Evolutionary conservation across 1,139 yeast species (phyloP).

Genomic region (Meyerozyma athensensis): DNA sequence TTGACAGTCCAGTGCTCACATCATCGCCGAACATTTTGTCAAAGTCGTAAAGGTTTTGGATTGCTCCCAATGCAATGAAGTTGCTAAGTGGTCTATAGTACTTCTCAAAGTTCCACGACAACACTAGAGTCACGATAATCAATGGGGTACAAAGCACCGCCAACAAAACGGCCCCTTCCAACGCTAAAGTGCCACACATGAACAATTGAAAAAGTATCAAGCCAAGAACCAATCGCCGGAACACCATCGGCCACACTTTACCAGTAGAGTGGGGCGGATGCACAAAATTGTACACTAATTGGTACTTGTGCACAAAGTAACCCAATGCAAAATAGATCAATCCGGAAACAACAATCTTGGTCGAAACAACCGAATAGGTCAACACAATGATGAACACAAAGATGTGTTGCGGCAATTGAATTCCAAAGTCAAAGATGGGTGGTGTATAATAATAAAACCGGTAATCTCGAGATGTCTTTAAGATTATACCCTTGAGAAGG

Average conservation of each 20-base stretch:
- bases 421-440: constrained; percentile 60
- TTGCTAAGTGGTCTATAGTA: constrained; percentile 55
- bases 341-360: constrained; percentile 63
- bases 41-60: constrained; percentile 32
- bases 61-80: constrained; percentile 62
- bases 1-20: background rate
- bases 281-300: constrained; percentile 59
- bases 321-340: constrained; percentile 59
- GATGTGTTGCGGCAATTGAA: constrained; percentile 62
- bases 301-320: constrained; percentile 62
- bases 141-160: constrained; percentile 52
- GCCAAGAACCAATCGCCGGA: constrained; percentile 55
- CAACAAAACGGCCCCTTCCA: constrained; percentile 54
- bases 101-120: constrained; percentile 53
- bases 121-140: constrained; percentile 43
- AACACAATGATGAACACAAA: constrained; percentile 56
- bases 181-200: constrained; percentile 66
- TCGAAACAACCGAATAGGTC: constrained; percentile 60
- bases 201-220: constrained; percentile 56
- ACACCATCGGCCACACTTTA: constrained; percentile 64
- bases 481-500: constrained; percentile 41
- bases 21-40: constrained; percentile 5
- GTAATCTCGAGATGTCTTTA: constrained; percentile 53
- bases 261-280: constrained; percentile 73
- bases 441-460: constrained; percentile 51